phyloP scores from a whole-genome alignment of 345 rosid genomes.

The Acer negundo region DNA sequence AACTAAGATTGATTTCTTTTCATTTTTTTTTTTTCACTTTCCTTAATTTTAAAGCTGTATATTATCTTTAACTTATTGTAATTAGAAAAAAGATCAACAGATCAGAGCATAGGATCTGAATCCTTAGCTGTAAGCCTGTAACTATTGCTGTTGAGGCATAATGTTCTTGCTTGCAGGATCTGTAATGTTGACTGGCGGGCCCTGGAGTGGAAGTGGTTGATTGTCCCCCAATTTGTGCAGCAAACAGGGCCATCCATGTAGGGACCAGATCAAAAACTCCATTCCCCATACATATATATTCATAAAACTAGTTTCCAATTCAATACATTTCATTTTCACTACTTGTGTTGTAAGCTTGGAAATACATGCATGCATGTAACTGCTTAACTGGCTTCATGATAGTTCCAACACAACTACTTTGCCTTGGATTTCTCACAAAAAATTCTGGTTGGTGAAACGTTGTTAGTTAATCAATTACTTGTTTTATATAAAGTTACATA shows the following conservation, averaged over 20 bases:
- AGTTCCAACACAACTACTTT: slow-evolving; percentile 6
- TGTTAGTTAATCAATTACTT: background rate
- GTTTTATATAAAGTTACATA: no score
- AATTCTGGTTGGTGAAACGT: background rate
- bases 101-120: no score
- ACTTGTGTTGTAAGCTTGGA: background rate
- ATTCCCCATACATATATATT: no score
- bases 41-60: no score
- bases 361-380: background rate
- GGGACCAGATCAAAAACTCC: background rate
- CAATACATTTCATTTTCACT: background rate
- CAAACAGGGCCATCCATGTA: background rate
- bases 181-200: background rate
- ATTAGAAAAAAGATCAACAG: no score
- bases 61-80: no score
- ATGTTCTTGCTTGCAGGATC: no score
- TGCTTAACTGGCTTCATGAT: background rate
- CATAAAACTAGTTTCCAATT: no score
- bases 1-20: no score
- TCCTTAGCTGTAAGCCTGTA: no score
- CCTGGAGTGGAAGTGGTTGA: background rate
- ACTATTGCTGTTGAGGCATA: no score
- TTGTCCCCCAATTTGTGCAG: background rate
- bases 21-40: no score
- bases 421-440: background rate